These are phyloP conservation scores for Trifolium fragiferum DNA, from an alignment of 306 rosid species.

Conservation along the genomic window DNA sequence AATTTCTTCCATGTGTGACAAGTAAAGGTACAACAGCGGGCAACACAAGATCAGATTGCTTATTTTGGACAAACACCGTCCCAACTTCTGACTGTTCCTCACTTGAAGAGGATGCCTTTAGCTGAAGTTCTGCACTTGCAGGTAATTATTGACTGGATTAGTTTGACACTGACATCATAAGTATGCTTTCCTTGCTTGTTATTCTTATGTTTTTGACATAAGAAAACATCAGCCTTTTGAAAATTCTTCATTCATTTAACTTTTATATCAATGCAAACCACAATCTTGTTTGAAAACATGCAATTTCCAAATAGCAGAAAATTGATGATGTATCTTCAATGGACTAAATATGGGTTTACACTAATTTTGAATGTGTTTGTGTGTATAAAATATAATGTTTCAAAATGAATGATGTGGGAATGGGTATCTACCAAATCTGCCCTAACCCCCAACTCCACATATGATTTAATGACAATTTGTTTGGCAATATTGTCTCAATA, in stretches of 20 bases:
- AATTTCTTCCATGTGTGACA: constrained; percentile 36
- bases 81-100: constrained; percentile 91
- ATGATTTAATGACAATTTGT: not conserved
- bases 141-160: constrained; percentile 52
- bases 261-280: constrained; percentile 2
- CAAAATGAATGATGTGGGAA: not conserved
- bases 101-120: constrained; percentile 73
- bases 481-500: constrained; percentile 9
- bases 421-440: not conserved
- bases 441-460: not conserved
- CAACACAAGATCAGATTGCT: constrained; percentile 97
- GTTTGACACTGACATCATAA: constrained; percentile 30
- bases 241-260: not conserved
- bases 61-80: constrained; percentile 99
- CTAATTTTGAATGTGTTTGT: not conserved
- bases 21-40: constrained; percentile 82
- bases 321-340: constrained; percentile 2
- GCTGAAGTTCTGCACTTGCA: constrained; percentile 92
- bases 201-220: constrained; percentile 18
- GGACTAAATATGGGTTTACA: not conserved
- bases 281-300: not conserved
- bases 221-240: not conserved
- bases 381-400: constrained; percentile 6
- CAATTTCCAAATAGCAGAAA: not conserved
- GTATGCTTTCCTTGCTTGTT: constrained; percentile 19